Evolutionary conservation across 1,284 basidiomycete species (phyloP), one percentile per base, ranked within the genome.

Genomic region (Apiotrichum akiyoshidainum): DNA sequence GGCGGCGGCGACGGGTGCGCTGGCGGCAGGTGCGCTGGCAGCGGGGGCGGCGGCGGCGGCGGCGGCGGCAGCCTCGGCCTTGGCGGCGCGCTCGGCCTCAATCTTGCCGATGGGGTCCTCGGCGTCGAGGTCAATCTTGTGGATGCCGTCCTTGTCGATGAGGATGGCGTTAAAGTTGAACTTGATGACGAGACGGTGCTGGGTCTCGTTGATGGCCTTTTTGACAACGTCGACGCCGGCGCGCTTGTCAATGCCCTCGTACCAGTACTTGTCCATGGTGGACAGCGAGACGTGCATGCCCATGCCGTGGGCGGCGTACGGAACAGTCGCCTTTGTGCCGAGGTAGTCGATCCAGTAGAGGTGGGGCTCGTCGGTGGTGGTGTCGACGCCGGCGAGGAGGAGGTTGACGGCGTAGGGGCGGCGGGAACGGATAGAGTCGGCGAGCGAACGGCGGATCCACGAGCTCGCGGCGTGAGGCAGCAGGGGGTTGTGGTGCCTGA

Each of bases 281-380:
- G 88, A 87, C 68, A 98, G 81, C 21, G 86, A 88, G 75, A 99
- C 95, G 79, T 94, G 95, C 60, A 88, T 85, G 41, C 92, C 95
- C 74, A 98, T 94, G 1, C 95, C 96, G 74, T 98, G 95, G 0
- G 93, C 93, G 9, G 87, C 94, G 75, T 94, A 99, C 0, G 94
- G 93, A 7, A 98, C 89, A 0, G 55, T 53, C 2, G 61, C 61
- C 55, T 63, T 63, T 31, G 61, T 63, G 53, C 61, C 61, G 37
- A 63, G 58, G 58, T 63, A 63, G 58, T 63, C 61, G 54, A 63
- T 63, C 61, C 61, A 63, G 61, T 60, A 63, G 70, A 98, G 83
- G 65, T 88, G 87, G 5, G 82, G 92, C 17, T 73, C 66, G 12
- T 70, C 70, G 26, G 75, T 73, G 1, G 83, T 82, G 11, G 85